These are phyloP conservation scores for Populus hybrid DNA, from an alignment of 441 rosid genomes.

Conservation along the genomic window DNA sequence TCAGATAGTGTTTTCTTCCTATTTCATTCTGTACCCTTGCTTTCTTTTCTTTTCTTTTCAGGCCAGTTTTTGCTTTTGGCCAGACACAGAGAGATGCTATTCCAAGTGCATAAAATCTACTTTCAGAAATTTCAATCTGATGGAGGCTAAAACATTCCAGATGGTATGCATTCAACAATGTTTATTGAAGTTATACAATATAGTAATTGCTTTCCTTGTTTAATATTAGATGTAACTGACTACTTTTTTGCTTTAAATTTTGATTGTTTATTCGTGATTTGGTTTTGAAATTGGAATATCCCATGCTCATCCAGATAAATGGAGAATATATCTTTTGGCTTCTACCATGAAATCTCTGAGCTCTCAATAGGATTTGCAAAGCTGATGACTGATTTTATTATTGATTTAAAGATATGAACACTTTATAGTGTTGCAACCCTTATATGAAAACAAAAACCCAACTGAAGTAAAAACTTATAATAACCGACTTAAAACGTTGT, in stretches of 20 bases:
- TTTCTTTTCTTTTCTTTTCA: slow-evolving; percentile 27
- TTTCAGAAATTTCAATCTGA: slow-evolving; percentile 43
- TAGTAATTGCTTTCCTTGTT: neutral
- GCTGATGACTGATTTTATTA: neutral
- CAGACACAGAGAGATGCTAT: slow-evolving; percentile 40
- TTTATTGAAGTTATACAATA: neutral
- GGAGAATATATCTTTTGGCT: neutral
- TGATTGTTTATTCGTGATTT: neutral
- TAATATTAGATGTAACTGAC: neutral
- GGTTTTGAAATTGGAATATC: neutral
- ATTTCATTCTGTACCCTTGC: neutral
- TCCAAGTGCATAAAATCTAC: slow-evolving; percentile 42
- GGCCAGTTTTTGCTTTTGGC: slow-evolving; percentile 49
- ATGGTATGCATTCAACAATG: slow-evolving; percentile 44
- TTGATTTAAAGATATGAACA: neutral
- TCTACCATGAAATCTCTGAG: neutral
- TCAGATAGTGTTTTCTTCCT: neutral
- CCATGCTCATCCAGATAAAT: neutral
- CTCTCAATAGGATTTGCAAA: neutral
- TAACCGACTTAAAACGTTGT: neutral
- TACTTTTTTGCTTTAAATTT: neutral
- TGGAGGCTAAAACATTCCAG: slow-evolving; percentile 37
- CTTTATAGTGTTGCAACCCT: neutral
- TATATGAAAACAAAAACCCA: neutral
- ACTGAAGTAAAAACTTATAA: neutral